Evolutionary conservation across 352 stramenopile species (phyloP), one percentile per base, ranked within the genome.

Genomic region (Phytopythium delawarense): DNA sequence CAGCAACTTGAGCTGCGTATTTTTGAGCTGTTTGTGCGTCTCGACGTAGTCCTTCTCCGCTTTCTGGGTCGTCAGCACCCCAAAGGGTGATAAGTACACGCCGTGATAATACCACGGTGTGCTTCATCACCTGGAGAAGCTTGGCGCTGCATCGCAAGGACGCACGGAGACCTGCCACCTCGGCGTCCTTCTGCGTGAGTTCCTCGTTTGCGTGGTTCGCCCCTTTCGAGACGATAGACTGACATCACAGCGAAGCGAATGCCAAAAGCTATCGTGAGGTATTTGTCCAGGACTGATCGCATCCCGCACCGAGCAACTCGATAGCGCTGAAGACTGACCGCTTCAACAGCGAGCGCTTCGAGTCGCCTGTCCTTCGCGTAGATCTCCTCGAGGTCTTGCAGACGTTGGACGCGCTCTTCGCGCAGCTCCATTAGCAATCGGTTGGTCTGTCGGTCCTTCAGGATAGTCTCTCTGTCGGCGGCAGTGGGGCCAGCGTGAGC

Each of bases 361-460:
- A 92, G 61, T 34, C 86, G 71, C 57, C 90, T 92, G 48, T 92
- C 80, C 58, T 92, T 92, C 15, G 79, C 70, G 56, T 92, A 92
- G 60, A 92, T 92, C 59, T 92, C 82, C 50, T 92, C 76, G 8
- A 90, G 65, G 67, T 92, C 82, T 46, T 92, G 82, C n/a, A 92
- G 59, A 37, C 82, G 67, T 56, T 92, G 82, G 6, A 91, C 80
- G n/a, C 82, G 82, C 54, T 91, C 80, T 60, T 91, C 82, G 37
- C 85, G 74, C 4, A 92, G 67, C 50, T 92, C 76, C 61, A 90
- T 79, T 20, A 92, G 44, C 39, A 92, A 56, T 23, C 78, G 78
- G 53, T 89, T 92, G 12, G 80, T 89, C 20, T 75, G 70, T 16
- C 80, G 76, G 45, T 92, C 84, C 57, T 88, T 89, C 48, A 92